Evolutionary conservation across 345 rosid genomes (phyloP).

Genomic region (Arabis alpina): DNA sequence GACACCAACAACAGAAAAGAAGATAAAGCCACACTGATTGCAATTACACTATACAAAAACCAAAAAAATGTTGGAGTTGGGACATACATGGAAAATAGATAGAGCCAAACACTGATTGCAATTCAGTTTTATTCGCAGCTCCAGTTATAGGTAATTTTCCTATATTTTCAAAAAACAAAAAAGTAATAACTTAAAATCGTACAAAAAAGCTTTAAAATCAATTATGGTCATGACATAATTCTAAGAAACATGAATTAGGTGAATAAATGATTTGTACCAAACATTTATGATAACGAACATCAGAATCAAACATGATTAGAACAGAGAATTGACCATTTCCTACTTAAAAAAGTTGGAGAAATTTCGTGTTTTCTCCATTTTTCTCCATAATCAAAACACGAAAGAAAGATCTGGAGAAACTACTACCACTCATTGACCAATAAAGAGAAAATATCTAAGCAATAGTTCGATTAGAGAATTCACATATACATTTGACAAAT

Average conservation of each 20-base stretch:
- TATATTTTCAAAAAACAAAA: too few relatives aligned
- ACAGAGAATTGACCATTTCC: not conserved
- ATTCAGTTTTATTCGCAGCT: not conserved
- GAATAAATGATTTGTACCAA: not conserved
- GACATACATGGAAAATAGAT: too few relatives aligned
- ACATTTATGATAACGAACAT: not conserved
- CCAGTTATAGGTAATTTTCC: too few relatives aligned
- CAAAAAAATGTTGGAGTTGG: not conserved
- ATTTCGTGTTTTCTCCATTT: not conserved
- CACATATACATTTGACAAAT: not conserved
- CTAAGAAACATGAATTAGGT: not conserved
- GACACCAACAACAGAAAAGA: too few relatives aligned
- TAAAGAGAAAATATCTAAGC: slow-evolving; percentile 5
- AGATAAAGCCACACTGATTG: too few relatives aligned
- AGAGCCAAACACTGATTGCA: not conserved
- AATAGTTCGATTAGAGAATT: not conserved
- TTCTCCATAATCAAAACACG: not conserved
- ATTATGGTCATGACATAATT: not conserved
- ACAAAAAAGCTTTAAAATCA: not conserved
- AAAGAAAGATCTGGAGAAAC: slow-evolving; percentile 25
- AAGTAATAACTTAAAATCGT: not conserved
- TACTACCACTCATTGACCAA: not conserved
- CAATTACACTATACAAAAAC: not conserved
- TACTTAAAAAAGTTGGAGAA: not conserved
- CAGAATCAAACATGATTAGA: not conserved